A percentile compares a stretch with the other conserved stretches of the same genome.
Evolutionary conservation across 306 rosid genomes (phyloP).

Genomic region (Cicer pinnatifidum): DNA sequence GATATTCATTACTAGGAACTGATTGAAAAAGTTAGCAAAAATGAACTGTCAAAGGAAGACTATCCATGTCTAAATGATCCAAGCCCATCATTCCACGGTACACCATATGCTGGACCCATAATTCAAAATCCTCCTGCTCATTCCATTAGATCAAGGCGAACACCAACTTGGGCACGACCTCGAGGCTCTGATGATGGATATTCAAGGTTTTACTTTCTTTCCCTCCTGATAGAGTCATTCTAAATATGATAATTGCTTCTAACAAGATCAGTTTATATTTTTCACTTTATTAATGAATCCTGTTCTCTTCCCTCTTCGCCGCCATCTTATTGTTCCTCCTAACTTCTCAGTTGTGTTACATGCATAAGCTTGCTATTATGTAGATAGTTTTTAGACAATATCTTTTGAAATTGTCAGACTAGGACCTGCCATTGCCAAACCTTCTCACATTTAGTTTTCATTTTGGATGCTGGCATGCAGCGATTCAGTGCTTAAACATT

Average conservation of each 20-base stretch:
- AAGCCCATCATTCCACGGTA: slow-evolving; percentile 70
- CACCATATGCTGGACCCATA: slow-evolving; percentile 54
- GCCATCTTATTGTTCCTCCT: not conserved
- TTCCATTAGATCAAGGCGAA: slow-evolving; percentile 86
- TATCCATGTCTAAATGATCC: slow-evolving; percentile 94
- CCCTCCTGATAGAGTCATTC: slow-evolving; percentile 14
- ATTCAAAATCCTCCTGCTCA: slow-evolving; percentile 64
- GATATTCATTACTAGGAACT: slow-evolving; percentile 66
- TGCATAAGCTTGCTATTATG: slow-evolving; percentile 29
- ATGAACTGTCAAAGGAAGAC: slow-evolving; percentile 82
- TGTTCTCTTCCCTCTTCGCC: not conserved
- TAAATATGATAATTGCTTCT: slow-evolving; percentile 38
- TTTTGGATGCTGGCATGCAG: slow-evolving; percentile 49
- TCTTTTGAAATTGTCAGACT: slow-evolving; percentile 25
- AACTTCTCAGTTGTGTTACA: slow-evolving; percentile 19
- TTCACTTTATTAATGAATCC: slow-evolving; percentile 16
- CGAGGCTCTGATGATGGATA: slow-evolving; percentile 90
- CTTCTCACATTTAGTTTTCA: slow-evolving; percentile 31
- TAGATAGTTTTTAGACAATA: slow-evolving; percentile 22
- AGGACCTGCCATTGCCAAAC: slow-evolving; percentile 13
- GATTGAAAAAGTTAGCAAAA: slow-evolving; percentile 75
- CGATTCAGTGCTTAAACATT: slow-evolving; percentile 74
- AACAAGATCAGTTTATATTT: slow-evolving; percentile 26
- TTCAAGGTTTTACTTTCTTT: slow-evolving; percentile 69
- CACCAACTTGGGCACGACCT: slow-evolving; percentile 92